Conservation (phyloP, 306 rosid species). For the Nissolia schottii region DNA sequence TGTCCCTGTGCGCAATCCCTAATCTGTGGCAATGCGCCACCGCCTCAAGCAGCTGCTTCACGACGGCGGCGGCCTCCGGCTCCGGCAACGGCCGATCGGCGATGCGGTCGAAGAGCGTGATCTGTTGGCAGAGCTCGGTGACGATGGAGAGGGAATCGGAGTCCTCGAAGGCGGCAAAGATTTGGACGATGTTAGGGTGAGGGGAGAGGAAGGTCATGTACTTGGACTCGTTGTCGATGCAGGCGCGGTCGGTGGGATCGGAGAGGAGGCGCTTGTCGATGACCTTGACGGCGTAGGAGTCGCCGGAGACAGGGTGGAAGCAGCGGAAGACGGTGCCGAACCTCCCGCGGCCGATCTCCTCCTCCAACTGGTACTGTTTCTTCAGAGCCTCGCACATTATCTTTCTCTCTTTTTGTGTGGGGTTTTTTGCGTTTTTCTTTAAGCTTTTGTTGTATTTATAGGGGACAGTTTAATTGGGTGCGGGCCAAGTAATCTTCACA, state of each 20-base stretch:
- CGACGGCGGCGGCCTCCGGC: slow-evolving; percentile 36
- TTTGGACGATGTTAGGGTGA: slow-evolving; percentile 58
- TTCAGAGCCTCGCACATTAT: slow-evolving; percentile 49
- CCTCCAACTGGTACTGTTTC: slow-evolving; percentile 45
- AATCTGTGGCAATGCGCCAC: slow-evolving; percentile 55
- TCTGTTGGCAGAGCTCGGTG: slow-evolving; percentile 51
- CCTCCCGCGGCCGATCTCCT: slow-evolving; percentile 74
- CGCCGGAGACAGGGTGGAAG: slow-evolving; percentile 24
- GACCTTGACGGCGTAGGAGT: slow-evolving; percentile 56
- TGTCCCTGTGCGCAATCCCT: slow-evolving; percentile 66
- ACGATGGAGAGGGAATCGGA: slow-evolving; percentile 42
- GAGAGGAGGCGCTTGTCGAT: slow-evolving; percentile 51
- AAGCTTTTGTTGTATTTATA: background rate
- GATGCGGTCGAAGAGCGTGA: slow-evolving; percentile 62
- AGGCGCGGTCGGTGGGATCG: slow-evolving; percentile 55
- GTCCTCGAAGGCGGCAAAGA: slow-evolving; percentile 48
- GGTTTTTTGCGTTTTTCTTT: too few relatives aligned
- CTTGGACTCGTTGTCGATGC: slow-evolving; percentile 67
- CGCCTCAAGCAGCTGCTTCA: slow-evolving; percentile 55
- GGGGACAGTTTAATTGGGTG: background rate
- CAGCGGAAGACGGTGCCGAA: slow-evolving; percentile 70
- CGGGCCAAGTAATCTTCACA: background rate
- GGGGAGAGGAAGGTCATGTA: slow-evolving; percentile 59
- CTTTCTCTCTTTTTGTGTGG: background rate
- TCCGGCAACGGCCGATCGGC: slow-evolving; percentile 39